Conservation (phyloP, 192 early-diverging fungal species). For the Backusella circina region DNA sequence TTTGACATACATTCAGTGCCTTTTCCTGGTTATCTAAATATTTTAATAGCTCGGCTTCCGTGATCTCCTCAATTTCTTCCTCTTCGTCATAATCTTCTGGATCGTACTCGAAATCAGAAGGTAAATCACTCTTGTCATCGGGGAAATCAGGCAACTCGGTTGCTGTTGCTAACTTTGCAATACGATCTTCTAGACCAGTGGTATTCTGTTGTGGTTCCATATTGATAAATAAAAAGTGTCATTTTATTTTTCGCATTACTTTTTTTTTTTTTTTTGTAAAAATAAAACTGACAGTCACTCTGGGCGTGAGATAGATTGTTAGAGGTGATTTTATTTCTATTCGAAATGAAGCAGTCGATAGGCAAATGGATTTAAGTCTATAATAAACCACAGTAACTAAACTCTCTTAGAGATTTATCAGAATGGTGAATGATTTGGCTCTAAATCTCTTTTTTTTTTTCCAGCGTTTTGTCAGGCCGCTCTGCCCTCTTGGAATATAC, state of each 20-base stretch:
- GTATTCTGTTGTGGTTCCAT: background rate
- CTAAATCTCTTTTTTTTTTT: background rate
- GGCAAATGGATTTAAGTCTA: too few species aligned
- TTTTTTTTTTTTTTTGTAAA: background rate
- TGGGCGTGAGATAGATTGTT: background rate
- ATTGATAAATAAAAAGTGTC: background rate
- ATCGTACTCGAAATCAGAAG: slow-evolving; percentile 52
- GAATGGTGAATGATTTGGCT: background rate
- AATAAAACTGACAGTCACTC: background rate
- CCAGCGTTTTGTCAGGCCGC: background rate
- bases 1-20: slow-evolving; percentile 36
- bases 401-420: background rate
- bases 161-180: slow-evolving; percentile 29
- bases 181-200: slow-evolving; percentile 33
- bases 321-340: too few species aligned
- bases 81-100: slow-evolving; percentile 40
- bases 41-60: slow-evolving; percentile 43
- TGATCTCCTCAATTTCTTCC: slow-evolving; percentile 47
- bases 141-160: slow-evolving; percentile 43
- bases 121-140: slow-evolving; percentile 46
- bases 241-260: background rate
- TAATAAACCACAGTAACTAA: too few species aligned
- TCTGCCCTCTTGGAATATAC: background rate
- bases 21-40: slow-evolving; percentile 41
- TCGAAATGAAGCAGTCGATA: too few species aligned